Percentiles rank a stretch among this genome's conserved stretches.
Conservation (phyloP, 441 rosid genomes). For the Gossypium davidsonii region DNA sequence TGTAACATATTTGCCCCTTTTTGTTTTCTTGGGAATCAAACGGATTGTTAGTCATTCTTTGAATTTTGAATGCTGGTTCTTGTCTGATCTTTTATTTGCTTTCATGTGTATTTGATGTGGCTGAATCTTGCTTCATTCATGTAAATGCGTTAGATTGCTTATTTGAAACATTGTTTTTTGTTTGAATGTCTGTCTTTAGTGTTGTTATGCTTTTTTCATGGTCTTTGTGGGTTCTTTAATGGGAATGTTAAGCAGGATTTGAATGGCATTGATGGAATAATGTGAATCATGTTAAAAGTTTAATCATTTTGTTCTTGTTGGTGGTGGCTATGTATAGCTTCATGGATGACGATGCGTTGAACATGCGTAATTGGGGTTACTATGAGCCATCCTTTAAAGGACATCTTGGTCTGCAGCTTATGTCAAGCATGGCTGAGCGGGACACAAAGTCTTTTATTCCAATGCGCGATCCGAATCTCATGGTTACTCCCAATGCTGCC, state of each 20-base stretch:
- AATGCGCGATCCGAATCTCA: conserved; percentile 47
- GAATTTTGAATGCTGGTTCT: no score
- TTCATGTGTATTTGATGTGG: no score
- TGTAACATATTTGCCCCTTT: neutral
- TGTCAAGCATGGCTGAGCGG: conserved; percentile 55
- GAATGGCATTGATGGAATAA: neutral
- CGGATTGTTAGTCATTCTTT: neutral
- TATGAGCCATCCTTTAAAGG: conserved; percentile 73
- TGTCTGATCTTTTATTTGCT: no score
- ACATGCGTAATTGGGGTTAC: conserved; percentile 73
- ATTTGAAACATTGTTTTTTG: neutral
- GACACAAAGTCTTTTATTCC: conserved; percentile 52
- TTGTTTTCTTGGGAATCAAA: neutral
- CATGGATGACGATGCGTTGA: conserved; percentile 64
- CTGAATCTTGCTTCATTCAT: no score
- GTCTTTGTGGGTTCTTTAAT: neutral
- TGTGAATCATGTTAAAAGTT: neutral
- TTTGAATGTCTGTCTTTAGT: neutral
- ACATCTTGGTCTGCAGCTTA: conserved; percentile 67
- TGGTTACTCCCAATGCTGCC: conserved; percentile 43
- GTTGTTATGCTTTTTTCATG: no score
- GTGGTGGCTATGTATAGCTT: conserved; percentile 31
- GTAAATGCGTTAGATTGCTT: no score
- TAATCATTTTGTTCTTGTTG: conserved; percentile 10
- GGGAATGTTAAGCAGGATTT: neutral